Evolutionary conservation across 768 basidiomycete species (phyloP).

Genomic region (Sutorius australiensis): DNA sequence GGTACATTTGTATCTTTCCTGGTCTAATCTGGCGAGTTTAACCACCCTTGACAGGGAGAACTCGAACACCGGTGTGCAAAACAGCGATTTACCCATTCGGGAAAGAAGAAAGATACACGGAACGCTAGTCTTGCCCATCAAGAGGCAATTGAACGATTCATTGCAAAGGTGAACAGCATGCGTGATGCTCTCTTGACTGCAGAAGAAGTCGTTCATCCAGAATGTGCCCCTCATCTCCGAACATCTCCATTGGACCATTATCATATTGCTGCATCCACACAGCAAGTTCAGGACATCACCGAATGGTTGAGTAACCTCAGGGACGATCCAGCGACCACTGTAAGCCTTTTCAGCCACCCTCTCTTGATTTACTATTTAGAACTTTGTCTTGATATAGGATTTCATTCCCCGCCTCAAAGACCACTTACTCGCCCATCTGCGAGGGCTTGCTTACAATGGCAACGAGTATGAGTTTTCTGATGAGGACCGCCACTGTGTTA

Average conservation of each 20-base stretch:
- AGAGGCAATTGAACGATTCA: not conserved
- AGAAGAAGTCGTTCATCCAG: not conserved
- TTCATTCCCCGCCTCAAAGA: not conserved
- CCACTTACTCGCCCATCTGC: not conserved
- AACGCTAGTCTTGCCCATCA: not conserved
- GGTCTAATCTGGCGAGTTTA: too few relatives aligned
- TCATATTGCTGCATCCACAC: not conserved
- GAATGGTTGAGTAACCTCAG: not conserved
- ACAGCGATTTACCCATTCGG: conserved; percentile 23
- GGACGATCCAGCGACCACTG: not conserved
- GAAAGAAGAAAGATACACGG: not conserved
- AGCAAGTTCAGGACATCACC: not conserved
- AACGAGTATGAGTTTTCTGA: conserved; percentile 25
- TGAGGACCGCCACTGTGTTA: conserved; percentile 20
- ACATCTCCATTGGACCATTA: not conserved
- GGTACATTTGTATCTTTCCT: not conserved
- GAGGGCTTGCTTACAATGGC: conserved; percentile 1
- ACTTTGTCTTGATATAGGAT: not conserved
- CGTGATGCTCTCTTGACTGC: not conserved
- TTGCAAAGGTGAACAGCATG: not conserved
- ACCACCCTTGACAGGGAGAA: conserved; percentile 31
- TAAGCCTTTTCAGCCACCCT: not conserved
- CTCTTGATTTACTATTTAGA: not conserved
- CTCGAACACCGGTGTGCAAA: conserved; percentile 36
- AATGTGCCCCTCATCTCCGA: not conserved